A percentile compares a stretch with the other conserved stretches of the same genome.
phyloP scores from a whole-genome alignment of 495 filamentous ascomycete species.

The Emericellopsis terricola region DNA sequence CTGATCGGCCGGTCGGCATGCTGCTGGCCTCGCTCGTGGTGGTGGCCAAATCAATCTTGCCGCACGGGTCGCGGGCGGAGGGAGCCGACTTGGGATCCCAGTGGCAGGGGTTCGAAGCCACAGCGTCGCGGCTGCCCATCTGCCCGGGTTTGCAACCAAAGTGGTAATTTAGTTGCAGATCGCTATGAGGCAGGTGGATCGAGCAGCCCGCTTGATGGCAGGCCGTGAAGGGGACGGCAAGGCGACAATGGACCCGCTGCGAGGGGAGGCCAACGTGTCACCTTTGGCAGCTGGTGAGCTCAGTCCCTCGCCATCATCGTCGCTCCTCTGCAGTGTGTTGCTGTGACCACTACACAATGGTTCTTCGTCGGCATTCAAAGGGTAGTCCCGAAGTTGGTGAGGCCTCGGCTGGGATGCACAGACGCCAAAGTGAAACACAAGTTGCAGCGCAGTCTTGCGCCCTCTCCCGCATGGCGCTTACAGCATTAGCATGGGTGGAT shows the following conservation, averaged over 20 bases:
- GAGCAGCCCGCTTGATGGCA: not conserved
- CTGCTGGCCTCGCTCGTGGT: no score
- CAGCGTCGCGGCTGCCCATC: not conserved
- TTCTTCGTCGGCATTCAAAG: no score
- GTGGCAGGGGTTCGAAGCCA: not conserved
- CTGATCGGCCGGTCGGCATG: no score
- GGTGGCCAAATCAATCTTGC: no score
- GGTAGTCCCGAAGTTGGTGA: no score
- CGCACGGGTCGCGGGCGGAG: not conserved
- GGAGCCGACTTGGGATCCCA: not conserved
- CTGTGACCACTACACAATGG: no score
- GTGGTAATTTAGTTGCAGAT: not conserved
- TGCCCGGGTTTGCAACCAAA: not conserved
- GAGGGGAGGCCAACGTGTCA: not conserved
- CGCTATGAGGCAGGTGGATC: not conserved
- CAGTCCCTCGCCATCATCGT: not conserved
- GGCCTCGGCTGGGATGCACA: not conserved
- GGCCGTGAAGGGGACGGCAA: not conserved
- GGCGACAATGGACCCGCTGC: not conserved
- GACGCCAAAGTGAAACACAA: not conserved
- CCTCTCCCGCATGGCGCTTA: not conserved
- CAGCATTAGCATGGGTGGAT: not conserved
- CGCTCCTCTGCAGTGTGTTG: not conserved
- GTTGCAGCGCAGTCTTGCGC: not conserved
- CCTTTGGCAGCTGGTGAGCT: not conserved